A percentile compares a stretch with the other conserved stretches of the same genome.
Evolutionary conservation across 495 filamentous ascomycete genomes (phyloP).

Genomic region (Penicillium fimorum): DNA sequence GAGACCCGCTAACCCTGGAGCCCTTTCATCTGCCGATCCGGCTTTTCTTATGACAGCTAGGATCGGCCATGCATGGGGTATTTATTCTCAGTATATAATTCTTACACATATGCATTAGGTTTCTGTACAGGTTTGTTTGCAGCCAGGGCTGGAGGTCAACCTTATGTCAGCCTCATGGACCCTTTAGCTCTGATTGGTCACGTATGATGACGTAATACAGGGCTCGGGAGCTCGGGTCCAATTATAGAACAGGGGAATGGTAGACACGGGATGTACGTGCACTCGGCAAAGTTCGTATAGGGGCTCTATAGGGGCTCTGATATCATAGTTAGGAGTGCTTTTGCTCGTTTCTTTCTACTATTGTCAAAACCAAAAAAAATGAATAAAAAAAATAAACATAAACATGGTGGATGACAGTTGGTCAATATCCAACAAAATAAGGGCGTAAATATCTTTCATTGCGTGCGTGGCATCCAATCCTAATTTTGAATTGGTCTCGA

Average conservation of each 20-base stretch:
- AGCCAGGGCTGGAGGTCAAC: not conserved
- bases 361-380: too few species aligned
- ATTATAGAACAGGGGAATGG: conserved; percentile 9
- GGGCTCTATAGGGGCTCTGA: not conserved
- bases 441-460: conserved; percentile 18
- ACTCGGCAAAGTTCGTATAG: not conserved
- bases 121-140: not conserved
- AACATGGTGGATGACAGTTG: too few species aligned
- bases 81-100: not conserved
- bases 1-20: not conserved
- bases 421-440: not conserved
- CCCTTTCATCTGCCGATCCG: conserved; percentile 14
- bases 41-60: not conserved
- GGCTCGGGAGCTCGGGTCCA: not conserved
- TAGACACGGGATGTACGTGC: conserved; percentile 5
- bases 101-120: not conserved
- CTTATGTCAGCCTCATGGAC: not conserved
- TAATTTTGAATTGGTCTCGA: conserved; percentile 8
- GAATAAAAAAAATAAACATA: too few species aligned
- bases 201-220: not conserved
- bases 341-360: not conserved
- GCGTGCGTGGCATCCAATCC: conserved; percentile 19
- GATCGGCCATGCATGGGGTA: not conserved
- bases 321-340: not conserved
- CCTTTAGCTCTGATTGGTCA: not conserved